These are phyloP conservation scores for Ascocoryne sarcoides DNA, from an alignment of 2,329 filamentous ascomycete genomes.

Conservation along the genomic window DNA sequence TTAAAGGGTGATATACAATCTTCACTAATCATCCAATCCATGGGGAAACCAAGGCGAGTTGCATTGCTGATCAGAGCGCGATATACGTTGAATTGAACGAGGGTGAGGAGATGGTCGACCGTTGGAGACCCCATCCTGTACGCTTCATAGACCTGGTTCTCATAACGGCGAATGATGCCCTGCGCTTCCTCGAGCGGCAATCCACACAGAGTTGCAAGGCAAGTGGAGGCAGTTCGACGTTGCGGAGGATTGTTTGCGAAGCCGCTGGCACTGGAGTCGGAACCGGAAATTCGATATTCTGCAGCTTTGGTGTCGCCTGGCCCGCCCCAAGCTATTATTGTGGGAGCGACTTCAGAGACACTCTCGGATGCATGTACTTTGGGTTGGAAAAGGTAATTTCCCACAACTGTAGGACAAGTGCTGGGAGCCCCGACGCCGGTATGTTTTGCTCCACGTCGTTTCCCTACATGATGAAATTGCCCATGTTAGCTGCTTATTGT, in stretches of 20 bases:
- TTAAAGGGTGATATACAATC: conserved; percentile 7
- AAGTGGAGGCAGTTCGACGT: background rate
- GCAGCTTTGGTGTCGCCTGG: background rate
- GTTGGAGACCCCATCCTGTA: background rate
- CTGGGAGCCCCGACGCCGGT: too few relatives aligned
- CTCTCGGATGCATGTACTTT: too few relatives aligned
- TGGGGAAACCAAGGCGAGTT: conserved; percentile 3
- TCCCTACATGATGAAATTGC: background rate
- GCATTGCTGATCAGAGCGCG: conserved; percentile 15
- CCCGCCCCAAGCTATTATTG: too few relatives aligned
- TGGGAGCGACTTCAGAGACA: too few relatives aligned
- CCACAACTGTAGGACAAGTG: too few relatives aligned
- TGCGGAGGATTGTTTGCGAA: background rate
- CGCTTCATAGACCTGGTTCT: background rate
- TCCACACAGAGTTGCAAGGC: background rate
- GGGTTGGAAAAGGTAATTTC: too few relatives aligned
- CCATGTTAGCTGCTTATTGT: too few relatives aligned
- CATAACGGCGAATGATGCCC: background rate
- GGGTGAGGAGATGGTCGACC: conserved; percentile 10
- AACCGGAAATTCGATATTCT: background rate
- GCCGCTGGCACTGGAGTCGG: background rate
- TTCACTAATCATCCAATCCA: conserved; percentile 3
- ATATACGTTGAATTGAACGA: conserved; percentile 22
- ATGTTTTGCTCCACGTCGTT: background rate
- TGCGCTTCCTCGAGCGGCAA: background rate